Conservation (phyloP, 345 rosid genomes). For the Schrenkiella parvula region DNA sequence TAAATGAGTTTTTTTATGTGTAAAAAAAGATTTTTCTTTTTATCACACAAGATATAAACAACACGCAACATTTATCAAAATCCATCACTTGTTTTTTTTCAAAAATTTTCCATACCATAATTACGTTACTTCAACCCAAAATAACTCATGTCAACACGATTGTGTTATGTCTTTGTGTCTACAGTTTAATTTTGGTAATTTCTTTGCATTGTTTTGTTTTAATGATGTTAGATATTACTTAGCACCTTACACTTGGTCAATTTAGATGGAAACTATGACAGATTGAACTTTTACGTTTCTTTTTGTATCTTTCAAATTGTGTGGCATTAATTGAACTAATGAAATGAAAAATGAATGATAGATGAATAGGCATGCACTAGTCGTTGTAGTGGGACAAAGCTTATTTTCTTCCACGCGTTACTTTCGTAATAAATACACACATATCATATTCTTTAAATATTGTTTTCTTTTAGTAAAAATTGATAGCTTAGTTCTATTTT, state of each 20-base stretch:
- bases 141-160: neutral
- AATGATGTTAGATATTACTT: neutral
- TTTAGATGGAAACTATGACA: neutral
- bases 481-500: neutral
- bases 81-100: no score
- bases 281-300: neutral
- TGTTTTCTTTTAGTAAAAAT: neutral
- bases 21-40: no score
- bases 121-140: no score
- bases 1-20: no score
- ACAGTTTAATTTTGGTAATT: neutral
- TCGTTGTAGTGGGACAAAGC: constrained; percentile 1
- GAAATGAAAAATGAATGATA: neutral
- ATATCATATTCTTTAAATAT: neutral
- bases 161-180: neutral
- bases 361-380: neutral
- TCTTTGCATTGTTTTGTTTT: neutral
- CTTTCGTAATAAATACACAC: neutral
- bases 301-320: neutral
- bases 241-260: neutral
- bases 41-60: no score
- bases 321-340: neutral
- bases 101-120: no score
- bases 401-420: neutral
- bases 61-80: no score